A percentile compares a stretch with the other conserved stretches of the same genome.
Evolutionary conservation across 1,139 yeast species (phyloP).

Genomic region (Lipomyces yarrowii): DNA sequence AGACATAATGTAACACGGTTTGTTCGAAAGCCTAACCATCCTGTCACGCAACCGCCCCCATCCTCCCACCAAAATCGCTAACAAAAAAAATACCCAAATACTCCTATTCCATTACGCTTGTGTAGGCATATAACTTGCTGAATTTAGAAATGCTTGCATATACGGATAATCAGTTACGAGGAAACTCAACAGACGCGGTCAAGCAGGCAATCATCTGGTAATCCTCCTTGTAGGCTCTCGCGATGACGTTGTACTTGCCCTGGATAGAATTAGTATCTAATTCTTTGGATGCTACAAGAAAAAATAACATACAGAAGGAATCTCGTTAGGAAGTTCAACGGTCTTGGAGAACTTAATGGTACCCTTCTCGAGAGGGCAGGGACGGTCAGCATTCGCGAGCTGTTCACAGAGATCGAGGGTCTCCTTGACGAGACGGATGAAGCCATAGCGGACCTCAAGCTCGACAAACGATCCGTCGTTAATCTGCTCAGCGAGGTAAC

Average conservation of each 20-base stretch:
- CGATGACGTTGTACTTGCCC: constrained; percentile 69
- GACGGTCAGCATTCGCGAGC: constrained; percentile 70
- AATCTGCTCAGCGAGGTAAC: constrained; percentile 57
- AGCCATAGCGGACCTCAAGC: constrained; percentile 89
- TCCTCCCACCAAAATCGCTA: background rate
- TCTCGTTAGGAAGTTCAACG: constrained; percentile 87
- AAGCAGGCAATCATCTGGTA: constrained; percentile 84
- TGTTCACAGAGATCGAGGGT: constrained; percentile 91
- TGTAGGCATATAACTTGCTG: background rate
- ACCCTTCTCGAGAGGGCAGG: constrained; percentile 80
- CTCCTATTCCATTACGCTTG: constrained; percentile 2
- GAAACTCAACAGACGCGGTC: constrained; percentile 64
- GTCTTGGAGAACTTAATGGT: constrained; percentile 62
- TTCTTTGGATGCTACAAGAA: background rate
- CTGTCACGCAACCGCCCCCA: background rate
- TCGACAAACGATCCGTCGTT: constrained; percentile 90
- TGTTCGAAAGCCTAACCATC: background rate
- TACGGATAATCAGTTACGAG: constrained; percentile 23
- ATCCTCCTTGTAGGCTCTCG: constrained; percentile 84
- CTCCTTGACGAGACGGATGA: constrained; percentile 80
- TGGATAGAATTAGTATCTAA: background rate
- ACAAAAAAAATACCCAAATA: background rate
- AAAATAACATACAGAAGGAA: constrained; percentile 72
- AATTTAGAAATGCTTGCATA: background rate
- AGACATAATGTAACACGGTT: background rate